Conservation (phyloP, 257 asterid species). For the Jasminum sambac region DNA sequence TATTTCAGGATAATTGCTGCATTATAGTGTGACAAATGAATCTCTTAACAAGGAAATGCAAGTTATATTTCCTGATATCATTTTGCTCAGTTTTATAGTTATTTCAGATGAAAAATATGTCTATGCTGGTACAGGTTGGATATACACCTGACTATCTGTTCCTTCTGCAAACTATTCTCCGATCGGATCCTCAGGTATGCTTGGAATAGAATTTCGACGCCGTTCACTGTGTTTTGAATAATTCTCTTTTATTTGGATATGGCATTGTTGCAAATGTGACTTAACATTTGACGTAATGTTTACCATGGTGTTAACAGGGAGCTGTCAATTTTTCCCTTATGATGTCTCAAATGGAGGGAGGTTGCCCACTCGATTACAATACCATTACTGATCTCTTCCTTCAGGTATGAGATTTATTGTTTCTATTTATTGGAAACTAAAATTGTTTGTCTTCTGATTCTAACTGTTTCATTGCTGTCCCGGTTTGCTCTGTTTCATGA, state of each 20-base stretch:
- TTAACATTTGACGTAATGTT: constrained; percentile 13
- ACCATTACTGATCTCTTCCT: constrained; percentile 98
- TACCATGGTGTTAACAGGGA: constrained; percentile 58
- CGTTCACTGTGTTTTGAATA: constrained; percentile 6
- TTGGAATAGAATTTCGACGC: constrained; percentile 7
- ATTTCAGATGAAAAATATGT: constrained; percentile 8
- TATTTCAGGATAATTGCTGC: constrained; percentile 8
- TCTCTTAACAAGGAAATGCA: background rate
- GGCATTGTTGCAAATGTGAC: background rate
- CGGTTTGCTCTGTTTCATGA: constrained; percentile 4
- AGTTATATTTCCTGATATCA: background rate
- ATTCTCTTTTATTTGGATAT: background rate
- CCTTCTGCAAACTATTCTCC: constrained; percentile 97
- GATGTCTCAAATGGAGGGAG: constrained; percentile 99
- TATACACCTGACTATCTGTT: constrained; percentile 95
- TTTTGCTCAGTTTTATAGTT: background rate
- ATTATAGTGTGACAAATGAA: constrained; percentile 8
- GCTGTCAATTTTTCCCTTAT: constrained; percentile 98
- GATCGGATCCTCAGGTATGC: constrained; percentile 97
- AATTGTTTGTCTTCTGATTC: background rate
- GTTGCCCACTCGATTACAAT: constrained; percentile 97
- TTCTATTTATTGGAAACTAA: constrained; percentile 1
- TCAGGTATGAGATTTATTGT: constrained; percentile 53
- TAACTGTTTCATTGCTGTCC: background rate
- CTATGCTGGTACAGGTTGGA: constrained; percentile 74